These are phyloP conservation scores for Geranium brycei DNA, from an alignment of 345 rosid genomes.

Conservation along the genomic window DNA sequence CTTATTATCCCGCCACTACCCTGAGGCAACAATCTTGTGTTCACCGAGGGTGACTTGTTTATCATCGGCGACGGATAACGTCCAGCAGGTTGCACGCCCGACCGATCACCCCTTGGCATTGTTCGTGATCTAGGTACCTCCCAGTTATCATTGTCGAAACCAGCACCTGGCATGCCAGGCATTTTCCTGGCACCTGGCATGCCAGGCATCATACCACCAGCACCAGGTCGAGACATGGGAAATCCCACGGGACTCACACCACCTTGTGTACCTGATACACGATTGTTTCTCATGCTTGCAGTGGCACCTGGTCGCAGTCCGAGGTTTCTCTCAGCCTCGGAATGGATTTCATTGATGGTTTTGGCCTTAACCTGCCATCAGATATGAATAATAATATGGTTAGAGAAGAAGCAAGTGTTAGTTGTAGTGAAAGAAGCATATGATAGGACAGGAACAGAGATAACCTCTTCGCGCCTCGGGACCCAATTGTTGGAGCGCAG, in stretches of 20 bases:
- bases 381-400: not conserved
- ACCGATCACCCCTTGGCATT: constrained; percentile 68
- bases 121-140: constrained; percentile 55
- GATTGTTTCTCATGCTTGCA: constrained; percentile 66
- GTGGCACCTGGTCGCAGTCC: constrained; percentile 90
- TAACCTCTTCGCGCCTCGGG: constrained; percentile 67
- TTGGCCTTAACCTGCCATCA: constrained; percentile 67
- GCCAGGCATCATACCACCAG: constrained; percentile 98
- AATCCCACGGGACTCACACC: constrained; percentile 45
- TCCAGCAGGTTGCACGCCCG: constrained; percentile 31
- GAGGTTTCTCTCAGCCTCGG: constrained; percentile 79
- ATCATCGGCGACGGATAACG: constrained; percentile 32
- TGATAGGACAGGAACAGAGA: not conserved
- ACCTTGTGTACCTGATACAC: constrained; percentile 35
- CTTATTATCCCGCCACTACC: constrained; percentile 21
- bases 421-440: not conserved
- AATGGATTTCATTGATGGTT: constrained; percentile 81
- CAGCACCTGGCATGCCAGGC: constrained; percentile 84
- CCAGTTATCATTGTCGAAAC: constrained; percentile 71
- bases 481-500: constrained; percentile 48
- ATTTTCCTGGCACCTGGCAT: constrained; percentile 92
- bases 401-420: not conserved
- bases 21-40: constrained; percentile 21
- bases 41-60: constrained; percentile 35
- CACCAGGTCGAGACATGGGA: constrained; percentile 65